These are phyloP conservation scores for Annulohypoxylon stygium DNA, from an alignment of 495 filamentous ascomycete genomes.

Conservation along the genomic window DNA sequence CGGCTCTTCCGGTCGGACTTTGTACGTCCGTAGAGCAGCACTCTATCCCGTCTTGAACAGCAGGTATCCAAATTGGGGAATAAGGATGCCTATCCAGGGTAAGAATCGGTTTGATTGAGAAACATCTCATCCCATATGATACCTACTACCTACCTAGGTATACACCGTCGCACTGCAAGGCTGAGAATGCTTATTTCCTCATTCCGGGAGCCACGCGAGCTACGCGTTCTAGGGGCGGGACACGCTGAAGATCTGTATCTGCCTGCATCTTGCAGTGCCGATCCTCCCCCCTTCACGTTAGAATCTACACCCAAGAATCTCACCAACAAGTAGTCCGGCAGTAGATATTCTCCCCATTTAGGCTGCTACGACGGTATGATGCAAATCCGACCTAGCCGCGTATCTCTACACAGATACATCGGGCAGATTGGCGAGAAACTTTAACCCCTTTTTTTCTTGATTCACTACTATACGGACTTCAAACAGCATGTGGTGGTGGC, in stretches of 20 bases:
- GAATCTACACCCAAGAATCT: slow-evolving; percentile 3
- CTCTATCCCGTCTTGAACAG: slow-evolving; percentile 6
- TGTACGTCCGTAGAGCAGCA: slow-evolving; percentile 16
- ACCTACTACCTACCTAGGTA: neutral
- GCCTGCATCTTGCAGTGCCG: slow-evolving; percentile 38
- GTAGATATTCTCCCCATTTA: slow-evolving; percentile 25
- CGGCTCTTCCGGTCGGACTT: slow-evolving; percentile 12
- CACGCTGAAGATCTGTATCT: slow-evolving; percentile 22
- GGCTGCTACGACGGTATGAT: slow-evolving; percentile 34
- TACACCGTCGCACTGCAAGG: slow-evolving; percentile 15
- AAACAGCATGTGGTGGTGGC: neutral
- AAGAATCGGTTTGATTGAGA: slow-evolving; percentile 6
- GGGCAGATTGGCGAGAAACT: slow-evolving; percentile 15
- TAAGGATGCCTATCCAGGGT: neutral
- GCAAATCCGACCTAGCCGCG: slow-evolving; percentile 28
- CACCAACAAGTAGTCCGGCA: neutral
- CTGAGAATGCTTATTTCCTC: slow-evolving; percentile 23
- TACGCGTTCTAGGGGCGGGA: slow-evolving; percentile 12
- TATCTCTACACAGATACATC: slow-evolving; percentile 11
- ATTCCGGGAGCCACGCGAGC: slow-evolving; percentile 34
- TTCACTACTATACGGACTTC: neutral
- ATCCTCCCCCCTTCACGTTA: slow-evolving; percentile 25
- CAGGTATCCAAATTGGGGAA: neutral
- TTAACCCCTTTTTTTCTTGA: neutral
- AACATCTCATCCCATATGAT: slow-evolving; percentile 3